Base-by-base conservation (phyloP, 495 filamentous ascomycete genomes). In the Pyronema domesticum region DNA sequence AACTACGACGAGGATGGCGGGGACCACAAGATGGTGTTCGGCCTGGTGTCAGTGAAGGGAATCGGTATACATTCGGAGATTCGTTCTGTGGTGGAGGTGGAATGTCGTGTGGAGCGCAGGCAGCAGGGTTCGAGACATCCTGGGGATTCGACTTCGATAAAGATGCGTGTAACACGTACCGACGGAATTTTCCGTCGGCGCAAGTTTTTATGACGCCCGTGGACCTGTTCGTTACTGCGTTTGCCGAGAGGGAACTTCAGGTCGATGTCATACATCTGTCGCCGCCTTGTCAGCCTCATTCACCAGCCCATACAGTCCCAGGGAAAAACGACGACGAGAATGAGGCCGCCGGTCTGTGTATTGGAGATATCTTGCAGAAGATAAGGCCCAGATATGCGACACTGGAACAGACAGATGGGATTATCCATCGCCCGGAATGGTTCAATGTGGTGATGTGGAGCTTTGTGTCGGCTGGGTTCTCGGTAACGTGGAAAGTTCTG, bases 241-340 rank as follows among this genome's bases (percentile, higher is more conserved):
- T 59, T 9, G 55, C 68, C 51, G 51, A 69, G 14, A 63, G 62
- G 17, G 61, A 18, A 11, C 47, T 58, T 7, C 55, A 58, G n/a
- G 75, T 85, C 0, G 87, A 95, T 59, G 70, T 94, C 15, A 70
- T 83, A 1, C 89, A 95, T 53, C 65, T 89, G 0, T 91, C 85
- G 0, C 86, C 86, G 0, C 89, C 89, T 0, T 96, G 89, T 49
- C 85, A 91, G 56, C 77, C 76, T 6, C 94, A 81, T 67, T 93
- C 85, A 0, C 78, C 80, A 0, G 85, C 83, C 0, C 84, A 95
- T 54, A 89, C 85, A 0, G 66, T 73, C 3, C 58, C 71, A 0
- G 76, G 78, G 0, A 69, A 73, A 8, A 72, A 85, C 37, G 87
- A 93, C 46, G 86, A 89, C 2, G 70, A 66, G 6, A 94, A 94